phyloP scores from a whole-genome alignment of 1,284 basidiomycete genomes.

The Ustilago cynodontis region DNA sequence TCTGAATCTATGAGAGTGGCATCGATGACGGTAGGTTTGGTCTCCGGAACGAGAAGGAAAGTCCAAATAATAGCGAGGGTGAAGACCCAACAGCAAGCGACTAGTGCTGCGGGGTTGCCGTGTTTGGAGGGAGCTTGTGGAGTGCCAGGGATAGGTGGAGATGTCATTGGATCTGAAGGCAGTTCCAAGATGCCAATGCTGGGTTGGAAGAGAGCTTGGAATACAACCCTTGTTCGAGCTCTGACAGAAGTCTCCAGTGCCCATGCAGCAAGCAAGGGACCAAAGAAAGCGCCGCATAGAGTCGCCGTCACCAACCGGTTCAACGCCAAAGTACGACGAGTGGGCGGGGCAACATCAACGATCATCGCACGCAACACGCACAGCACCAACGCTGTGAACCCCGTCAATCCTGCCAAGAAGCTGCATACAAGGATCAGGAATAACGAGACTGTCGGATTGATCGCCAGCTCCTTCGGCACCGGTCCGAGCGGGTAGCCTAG shows the following conservation, averaged over 20 bases:
- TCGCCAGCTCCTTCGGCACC: constrained; percentile 28
- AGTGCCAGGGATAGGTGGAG: constrained; percentile 28
- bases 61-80: constrained; percentile 35
- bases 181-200: constrained; percentile 17
- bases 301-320: constrained; percentile 51
- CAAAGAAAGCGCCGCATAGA: constrained; percentile 43
- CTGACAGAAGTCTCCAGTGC: constrained; percentile 34
- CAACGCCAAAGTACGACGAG: constrained; percentile 34
- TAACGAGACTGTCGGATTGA: constrained; percentile 39
- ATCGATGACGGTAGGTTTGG: constrained; percentile 21
- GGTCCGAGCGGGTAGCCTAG: constrained; percentile 46
- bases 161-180: constrained; percentile 28
- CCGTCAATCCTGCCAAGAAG: constrained; percentile 41
- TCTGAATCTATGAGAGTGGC: not conserved
- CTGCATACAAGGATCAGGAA: constrained; percentile 35
- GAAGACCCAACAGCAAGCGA: constrained; percentile 44
- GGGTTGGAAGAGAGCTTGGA: not conserved
- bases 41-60: constrained; percentile 40
- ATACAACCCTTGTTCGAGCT: constrained; percentile 7
- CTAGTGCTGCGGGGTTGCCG: constrained; percentile 45
- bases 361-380: constrained; percentile 47
- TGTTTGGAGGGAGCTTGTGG: constrained; percentile 35
- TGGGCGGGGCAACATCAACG: constrained; percentile 42
- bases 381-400: constrained; percentile 38
- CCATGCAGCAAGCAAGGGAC: constrained; percentile 46